Base-by-base conservation (phyloP, 1,284 basidiomycete genomes). In the Moniliophthora roreri region DNA sequence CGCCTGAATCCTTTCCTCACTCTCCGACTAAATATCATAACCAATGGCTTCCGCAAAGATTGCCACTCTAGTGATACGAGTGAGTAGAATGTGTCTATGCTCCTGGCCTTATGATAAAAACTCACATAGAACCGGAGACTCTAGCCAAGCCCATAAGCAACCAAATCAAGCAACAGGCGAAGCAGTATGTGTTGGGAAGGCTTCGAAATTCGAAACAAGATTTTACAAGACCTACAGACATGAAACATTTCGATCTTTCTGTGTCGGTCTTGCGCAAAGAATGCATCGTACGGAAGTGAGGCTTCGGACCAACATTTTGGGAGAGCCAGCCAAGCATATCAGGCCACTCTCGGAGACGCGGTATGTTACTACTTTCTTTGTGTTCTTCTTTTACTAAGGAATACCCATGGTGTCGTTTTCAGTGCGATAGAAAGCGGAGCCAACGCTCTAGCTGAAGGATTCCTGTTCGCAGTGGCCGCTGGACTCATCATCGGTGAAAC, bases 391-490 rank as follows among this genome's bases (percentile, higher is more conserved):
- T 9, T 42, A 34, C n/a, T n/a, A n/a, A n/a, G n/a, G n/a, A n/a
- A n/a, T n/a, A n/a, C n/a, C n/a, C n/a, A n/a, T n/a, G n/a, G n/a
- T n/a, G n/a, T n/a, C n/a, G n/a, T 21, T 16, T 51, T 18, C n/a
- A 94, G 93, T 60, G 93, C 93, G 0, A 90, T 95, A 50, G 91
- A 94, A 62, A 93, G 89, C 62, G 93, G 93, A 13, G 91, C 93
- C 11, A 93, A 92, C 55, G 80, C 86, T 15, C 73, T 95, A 10
- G 92, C 93, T 0, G 93, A 95, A 70, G 86, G 89, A 0, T 95
- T 95, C 64, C 78, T 95, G 4, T 95, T 95, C 67, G 60, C 76
- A 5, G 92, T 95, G 3, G 92, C 91, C 0, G 86, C 87, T 0
- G 70, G 73, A 0, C 73, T 95, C 6, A 93, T 95, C 48, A 58